Conservation (phyloP, 116 monocot species). For the Trichopus zeylanicus region DNA sequence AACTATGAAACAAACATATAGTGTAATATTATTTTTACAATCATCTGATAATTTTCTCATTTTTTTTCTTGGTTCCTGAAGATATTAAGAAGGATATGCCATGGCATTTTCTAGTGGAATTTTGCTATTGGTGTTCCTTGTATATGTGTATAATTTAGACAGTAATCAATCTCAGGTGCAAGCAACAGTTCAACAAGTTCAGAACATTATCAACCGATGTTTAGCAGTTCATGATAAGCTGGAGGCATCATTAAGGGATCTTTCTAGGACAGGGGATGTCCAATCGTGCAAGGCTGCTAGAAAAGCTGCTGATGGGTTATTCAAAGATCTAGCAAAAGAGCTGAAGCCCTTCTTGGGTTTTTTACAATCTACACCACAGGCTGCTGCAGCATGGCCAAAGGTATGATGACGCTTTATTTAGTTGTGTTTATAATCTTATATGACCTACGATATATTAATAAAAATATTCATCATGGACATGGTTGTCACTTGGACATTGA, state of each 20-base stretch:
- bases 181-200: conserved; percentile 60
- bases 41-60: too few species aligned
- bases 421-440: background rate
- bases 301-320: conserved; percentile 61
- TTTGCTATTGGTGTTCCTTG: background rate
- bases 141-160: background rate
- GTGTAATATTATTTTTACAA: too few species aligned
- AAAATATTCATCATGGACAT: too few species aligned
- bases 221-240: conserved; percentile 80
- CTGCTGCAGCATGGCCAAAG: conserved; percentile 83
- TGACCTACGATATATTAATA: background rate
- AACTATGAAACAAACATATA: too few species aligned
- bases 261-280: conserved; percentile 81
- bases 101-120: too few species aligned
- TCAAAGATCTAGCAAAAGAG: conserved; percentile 81
- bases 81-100: too few species aligned
- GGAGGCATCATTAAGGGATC: conserved; percentile 74
- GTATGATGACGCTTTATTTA: conserved; percentile 24
- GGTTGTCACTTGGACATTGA: background rate
- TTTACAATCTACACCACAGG: conserved; percentile 79
- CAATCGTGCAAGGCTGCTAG: conserved; percentile 80
- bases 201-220: conserved; percentile 52
- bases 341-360: conserved; percentile 55
- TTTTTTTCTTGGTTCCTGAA: too few species aligned
- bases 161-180: conserved; percentile 44